Evolutionary conservation across 495 filamentous ascomycete species (phyloP), one percentile per base, ranked within the genome.

Genomic region (Pyronema domesticum): DNA sequence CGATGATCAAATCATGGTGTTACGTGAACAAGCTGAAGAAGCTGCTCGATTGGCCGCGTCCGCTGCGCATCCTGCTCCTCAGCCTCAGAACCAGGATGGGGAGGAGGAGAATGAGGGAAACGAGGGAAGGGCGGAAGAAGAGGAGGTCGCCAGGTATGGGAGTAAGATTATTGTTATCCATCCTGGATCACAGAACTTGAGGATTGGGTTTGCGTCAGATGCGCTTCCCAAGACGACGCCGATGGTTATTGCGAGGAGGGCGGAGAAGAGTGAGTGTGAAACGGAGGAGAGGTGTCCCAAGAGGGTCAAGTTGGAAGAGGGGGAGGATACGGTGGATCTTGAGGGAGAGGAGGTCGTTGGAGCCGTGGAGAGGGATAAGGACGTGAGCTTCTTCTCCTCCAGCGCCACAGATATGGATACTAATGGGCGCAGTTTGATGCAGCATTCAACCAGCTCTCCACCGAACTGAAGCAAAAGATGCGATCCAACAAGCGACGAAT

Each of bases 171-270:
- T 98, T 64, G 83, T 96, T 36, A 85, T 98, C 53, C 91, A 98
- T 65, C 77, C 89, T n/a, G 91, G 91, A n/a, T 95, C 88, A 64
- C 91, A 98, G 70, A 96, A 96, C 55, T 68, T 96, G 52, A 76
- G 91, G 35, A 86, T 98, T 57, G 91, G 91, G 0, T 74, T 95
- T 46, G 85, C 89, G 5, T 95, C 85, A 63, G 91, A 98, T 72
- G 91, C 89, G 17, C 68, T 98, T 35, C 91, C 91, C 0, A 94
- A 89, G 69, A 89, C 85, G 1, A 75, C 96, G 33, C 93, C 93
- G 4, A 96, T 94, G 84, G 79, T 83, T 0, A 84, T 95, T 61
- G 91, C 89, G 9, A 78, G 82, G 53, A 85, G 79, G 61, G 82
- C 81, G 59, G 64, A 70, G 15, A 76, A 77, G 51, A 87, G 76